Conservation (phyloP, 2,329 filamentous ascomycete genomes). For the Claviceps paspali region DNA sequence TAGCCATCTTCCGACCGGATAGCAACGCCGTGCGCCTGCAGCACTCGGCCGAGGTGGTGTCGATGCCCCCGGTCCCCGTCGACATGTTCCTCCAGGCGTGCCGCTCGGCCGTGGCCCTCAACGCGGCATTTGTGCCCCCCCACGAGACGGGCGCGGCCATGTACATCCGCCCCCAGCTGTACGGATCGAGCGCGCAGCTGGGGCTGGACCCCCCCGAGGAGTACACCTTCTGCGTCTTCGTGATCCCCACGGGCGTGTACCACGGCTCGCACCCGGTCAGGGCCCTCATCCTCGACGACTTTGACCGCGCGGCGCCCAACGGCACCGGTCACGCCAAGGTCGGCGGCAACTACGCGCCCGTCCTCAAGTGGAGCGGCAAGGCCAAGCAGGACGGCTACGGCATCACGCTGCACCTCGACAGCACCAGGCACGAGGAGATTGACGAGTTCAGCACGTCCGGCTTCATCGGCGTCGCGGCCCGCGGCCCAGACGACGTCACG, state of each 20-base stretch:
- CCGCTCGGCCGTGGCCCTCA: conserved; percentile 68
- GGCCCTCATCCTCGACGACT: conserved; percentile 77
- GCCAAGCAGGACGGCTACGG: conserved; percentile 67
- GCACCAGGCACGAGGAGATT: conserved; percentile 65
- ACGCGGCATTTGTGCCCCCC: conserved; percentile 83
- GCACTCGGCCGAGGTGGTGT: conserved; percentile 69
- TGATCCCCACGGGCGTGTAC: conserved; percentile 85
- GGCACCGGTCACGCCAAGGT: conserved; percentile 88
- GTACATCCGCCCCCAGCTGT: conserved; percentile 82
- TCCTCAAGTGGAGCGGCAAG: conserved; percentile 72
- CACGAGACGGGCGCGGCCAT: conserved; percentile 78
- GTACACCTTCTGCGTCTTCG: conserved; percentile 83
- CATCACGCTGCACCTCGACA: conserved; percentile 92
- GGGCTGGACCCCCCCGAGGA: conserved; percentile 78
- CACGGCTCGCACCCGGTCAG: conserved; percentile 82
- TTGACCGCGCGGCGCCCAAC: conserved; percentile 83
- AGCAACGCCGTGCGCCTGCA: conserved; percentile 76
- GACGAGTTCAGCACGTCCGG: conserved; percentile 94
- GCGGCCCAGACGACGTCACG: conserved; percentile 44
- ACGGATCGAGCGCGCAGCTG: conserved; percentile 75
- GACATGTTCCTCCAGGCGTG: conserved; percentile 63
- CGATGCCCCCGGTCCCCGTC: conserved; percentile 65
- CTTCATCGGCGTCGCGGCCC: conserved; percentile 66
- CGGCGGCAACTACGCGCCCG: conserved; percentile 90
- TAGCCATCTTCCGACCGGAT: conserved; percentile 77